Evolutionary conservation across 2,329 filamentous ascomycete genomes (phyloP), one percentile per base, ranked within the genome.

Genomic region (Colletotrichum sansevieriae): DNA sequence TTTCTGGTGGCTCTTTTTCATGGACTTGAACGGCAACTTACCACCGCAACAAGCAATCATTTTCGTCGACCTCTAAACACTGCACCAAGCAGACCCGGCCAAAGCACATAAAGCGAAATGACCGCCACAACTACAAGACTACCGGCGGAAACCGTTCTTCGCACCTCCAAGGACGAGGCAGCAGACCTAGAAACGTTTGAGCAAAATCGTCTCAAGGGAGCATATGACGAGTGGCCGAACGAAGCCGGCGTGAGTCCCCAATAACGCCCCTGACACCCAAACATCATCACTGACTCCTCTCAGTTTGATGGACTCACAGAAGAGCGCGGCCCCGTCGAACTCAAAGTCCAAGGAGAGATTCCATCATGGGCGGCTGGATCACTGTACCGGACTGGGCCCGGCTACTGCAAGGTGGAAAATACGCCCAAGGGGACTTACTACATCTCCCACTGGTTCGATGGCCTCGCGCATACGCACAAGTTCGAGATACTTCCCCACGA

Each of bases 391-490:
- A 94, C 91, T 0, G 93, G 93, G 0, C 92, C 92, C 0, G 91
- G 92, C 1, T 84, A 87, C 33, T 88, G 86, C 76, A 85, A 85
- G 43, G 79, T 94, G 3, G 83, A 89, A n/a, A 76, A 80, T 49
- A 89, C 88, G 0, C 78, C 86, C 2, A 83, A 83, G 3, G 88
- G 89, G n/a, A 87, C 83, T 0, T 90, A 90, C 74, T 82, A 84
- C 37, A 83, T 90, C 12, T 87, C 84, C 1, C 92, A 96, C 77
- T 96, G 93, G 93, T 96, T 96, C 72, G 93, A 96, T 75, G 91
- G 91, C 6, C 89, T 94, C 67, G 86, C 88, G 3, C 87, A 92
- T 63, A 83, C 88, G 1, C 92, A 95, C 79, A 88, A 87, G 33
- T 95, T 95, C 75, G 85, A 93, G 65, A 91, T 95, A 37, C 74